Evolutionary conservation across 2,329 filamentous ascomycete species (phyloP), one percentile per base, ranked within the genome.

Genomic region (Helotiales sp.): DNA sequence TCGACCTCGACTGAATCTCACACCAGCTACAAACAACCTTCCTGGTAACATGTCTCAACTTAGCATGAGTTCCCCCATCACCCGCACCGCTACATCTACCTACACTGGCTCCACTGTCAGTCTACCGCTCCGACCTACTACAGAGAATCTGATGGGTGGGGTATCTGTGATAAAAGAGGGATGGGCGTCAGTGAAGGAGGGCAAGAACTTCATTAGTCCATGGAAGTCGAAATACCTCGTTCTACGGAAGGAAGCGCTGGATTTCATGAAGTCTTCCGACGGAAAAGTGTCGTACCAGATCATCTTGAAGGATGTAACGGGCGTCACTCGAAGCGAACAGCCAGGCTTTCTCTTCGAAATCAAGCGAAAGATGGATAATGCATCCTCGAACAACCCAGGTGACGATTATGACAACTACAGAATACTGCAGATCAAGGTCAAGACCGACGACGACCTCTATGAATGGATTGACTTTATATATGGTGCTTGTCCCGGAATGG

Each of bases 381-480:
- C 85, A 36, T 76, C 81, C 36, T 90, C 87, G 47, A 84, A 82
- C 51, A 90, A 88, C 60, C 84, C 91, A 10, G 85, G 88, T 52
- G 89, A 90, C 46, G 70, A 71, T 64, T 93, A 97, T 63, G 87
- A 90, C 31, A 83, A 87, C 8, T 89, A 88, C 58, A 91, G 90
- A 72, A 90, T 91, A 3, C 84, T 97, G 52, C 92, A 95, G 63
- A 95, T 96, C 73, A 91, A 90, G 72, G 92, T 98, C 68, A 96
- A 97, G 76, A 89, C 87, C 56, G 95, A 99, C 70, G 93, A 96
- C 70, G 95, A 99, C 67, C 86, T 99, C 54, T 99, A 99, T 74
- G 92, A 96, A 69, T 99, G 95, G 95, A 96, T 98, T 69, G 95
- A 99, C 74, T 91, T 93, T 73, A 96, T 99, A 65, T 98, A 98